Evolutionary conservation across 2,329 filamentous ascomycete genomes (phyloP).

Genomic region (Diaporthe sp.): DNA sequence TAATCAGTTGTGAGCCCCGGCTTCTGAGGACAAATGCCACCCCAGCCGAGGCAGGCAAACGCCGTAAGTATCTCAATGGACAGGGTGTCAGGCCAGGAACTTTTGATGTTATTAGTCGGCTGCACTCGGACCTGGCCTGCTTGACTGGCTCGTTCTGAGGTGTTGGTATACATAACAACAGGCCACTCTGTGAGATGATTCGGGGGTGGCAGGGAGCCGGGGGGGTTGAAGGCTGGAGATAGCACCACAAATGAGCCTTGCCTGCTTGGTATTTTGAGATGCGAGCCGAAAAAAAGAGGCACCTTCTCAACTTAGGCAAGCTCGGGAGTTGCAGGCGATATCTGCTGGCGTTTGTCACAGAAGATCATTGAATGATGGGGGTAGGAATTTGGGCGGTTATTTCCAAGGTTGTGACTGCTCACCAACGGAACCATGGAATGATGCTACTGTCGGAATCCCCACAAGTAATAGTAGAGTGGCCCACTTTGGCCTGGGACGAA

Average conservation of each 20-base stretch:
- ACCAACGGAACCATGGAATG: constrained; percentile 36
- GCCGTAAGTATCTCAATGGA: not conserved
- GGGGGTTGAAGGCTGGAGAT: constrained; percentile 14
- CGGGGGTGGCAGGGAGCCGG: constrained; percentile 17
- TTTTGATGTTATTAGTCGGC: constrained; percentile 7
- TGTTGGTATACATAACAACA: constrained; percentile 7
- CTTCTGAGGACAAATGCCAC: not conserved
- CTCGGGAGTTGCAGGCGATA: constrained; percentile 29
- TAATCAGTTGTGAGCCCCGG: not conserved
- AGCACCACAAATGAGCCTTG: constrained; percentile 33
- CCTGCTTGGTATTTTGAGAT: constrained; percentile 20
- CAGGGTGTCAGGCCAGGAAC: not conserved
- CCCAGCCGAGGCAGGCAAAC: constrained; percentile 12
- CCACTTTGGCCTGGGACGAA: constrained; percentile 35
- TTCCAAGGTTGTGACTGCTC: constrained; percentile 37
- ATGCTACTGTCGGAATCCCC: constrained; percentile 36
- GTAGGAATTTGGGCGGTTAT: constrained; percentile 26
- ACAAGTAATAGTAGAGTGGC: constrained; percentile 26
- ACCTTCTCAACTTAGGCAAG: constrained; percentile 42
- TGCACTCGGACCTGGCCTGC: constrained; percentile 5
- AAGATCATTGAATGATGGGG: constrained; percentile 32
- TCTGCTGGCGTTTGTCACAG: constrained; percentile 29
- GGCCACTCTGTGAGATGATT: constrained; percentile 15
- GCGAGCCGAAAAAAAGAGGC: constrained; percentile 22
- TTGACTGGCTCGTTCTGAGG: not conserved